Base-by-base conservation (phyloP, 148 eudicot species). In the Amaranthus hypochondriacus region DNA sequence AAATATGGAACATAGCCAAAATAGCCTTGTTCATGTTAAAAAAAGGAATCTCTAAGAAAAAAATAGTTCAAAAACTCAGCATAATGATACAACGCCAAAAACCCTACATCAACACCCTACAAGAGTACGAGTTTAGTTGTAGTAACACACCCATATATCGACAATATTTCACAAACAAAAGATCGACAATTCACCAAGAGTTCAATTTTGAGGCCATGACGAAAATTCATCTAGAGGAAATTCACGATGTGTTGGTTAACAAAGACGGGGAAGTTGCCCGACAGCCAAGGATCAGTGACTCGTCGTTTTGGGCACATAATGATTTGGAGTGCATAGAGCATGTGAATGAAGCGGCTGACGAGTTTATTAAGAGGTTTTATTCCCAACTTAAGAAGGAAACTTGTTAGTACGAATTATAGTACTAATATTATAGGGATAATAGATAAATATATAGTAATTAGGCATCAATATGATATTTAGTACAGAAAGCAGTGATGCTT, bases 71-170 rank as follows among this genome's bases (percentile, higher is more conserved):
- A 86, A n/a, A 58, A 4, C 62, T 15, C 2, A 58, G 14, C 62
- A 58, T 58, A 21, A 58, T 28, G 39, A 28, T 28, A 28, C 39
- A 28, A 28, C 39, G 28, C 46, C 42, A 60, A 21, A 60, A 60
- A 39, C 57, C 15, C 15, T 12, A 56, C 21, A 56, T 56, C 12
- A 28, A 28, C 39, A 28, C 39, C 39, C 39, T 2, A 28, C 65
- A 53, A 4, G 91, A 92, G 72, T 92, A 88, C 83, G 96, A 87
- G 84, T 92, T 90, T 85, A 92, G 96, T 74, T 92, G 97, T 80
- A 88, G 90, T 48, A 78, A 79, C 83, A 88, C 85, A 67, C 97
- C 97, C 0, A 67, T 77, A 39, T 70, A 78, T 70, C 82, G 76
- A 62, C 56, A 18, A 10, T 81, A 79, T 75, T 71, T 74, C 62